phyloP scores from a whole-genome alignment of 306 rosid species.

The Carpinus viminea region DNA sequence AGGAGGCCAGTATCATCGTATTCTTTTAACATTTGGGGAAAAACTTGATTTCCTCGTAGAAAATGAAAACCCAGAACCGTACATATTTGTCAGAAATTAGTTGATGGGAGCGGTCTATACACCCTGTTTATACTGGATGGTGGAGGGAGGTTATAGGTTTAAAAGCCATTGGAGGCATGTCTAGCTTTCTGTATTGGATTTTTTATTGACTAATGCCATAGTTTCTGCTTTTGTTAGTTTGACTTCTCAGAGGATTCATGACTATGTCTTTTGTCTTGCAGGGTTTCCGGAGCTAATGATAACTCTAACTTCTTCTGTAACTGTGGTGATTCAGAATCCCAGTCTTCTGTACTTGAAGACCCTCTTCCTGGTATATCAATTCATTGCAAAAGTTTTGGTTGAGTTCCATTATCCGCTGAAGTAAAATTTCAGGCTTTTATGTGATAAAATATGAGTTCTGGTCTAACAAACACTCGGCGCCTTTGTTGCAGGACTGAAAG shows the following conservation, averaged over 20 bases:
- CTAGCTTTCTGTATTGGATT: background rate
- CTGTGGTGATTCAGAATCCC: slow-evolving; percentile 73
- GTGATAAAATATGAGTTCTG: slow-evolving; percentile 4
- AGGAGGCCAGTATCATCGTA: background rate
- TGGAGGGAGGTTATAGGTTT: background rate
- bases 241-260: slow-evolving; percentile 17
- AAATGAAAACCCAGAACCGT: background rate
- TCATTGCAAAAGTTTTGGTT: slow-evolving; percentile 18
- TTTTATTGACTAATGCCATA: slow-evolving; percentile 16
- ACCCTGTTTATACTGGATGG: background rate
- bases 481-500: slow-evolving; percentile 53
- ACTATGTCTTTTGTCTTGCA: slow-evolving; percentile 37
- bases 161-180: background rate
- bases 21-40: background rate
- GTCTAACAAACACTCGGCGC: slow-evolving; percentile 23
- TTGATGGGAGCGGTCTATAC: background rate
- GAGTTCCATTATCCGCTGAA: background rate
- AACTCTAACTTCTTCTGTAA: slow-evolving; percentile 48
- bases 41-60: background rate
- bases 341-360: slow-evolving; percentile 51
- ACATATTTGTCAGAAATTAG: background rate
- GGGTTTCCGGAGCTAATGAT: slow-evolving; percentile 57
- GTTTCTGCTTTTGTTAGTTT: slow-evolving; percentile 15
- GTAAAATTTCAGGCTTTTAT: background rate
- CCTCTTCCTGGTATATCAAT: slow-evolving; percentile 59